Base-by-base conservation (phyloP, 2,329 filamentous ascomycete genomes). In the Colletotrichum somersetense region DNA sequence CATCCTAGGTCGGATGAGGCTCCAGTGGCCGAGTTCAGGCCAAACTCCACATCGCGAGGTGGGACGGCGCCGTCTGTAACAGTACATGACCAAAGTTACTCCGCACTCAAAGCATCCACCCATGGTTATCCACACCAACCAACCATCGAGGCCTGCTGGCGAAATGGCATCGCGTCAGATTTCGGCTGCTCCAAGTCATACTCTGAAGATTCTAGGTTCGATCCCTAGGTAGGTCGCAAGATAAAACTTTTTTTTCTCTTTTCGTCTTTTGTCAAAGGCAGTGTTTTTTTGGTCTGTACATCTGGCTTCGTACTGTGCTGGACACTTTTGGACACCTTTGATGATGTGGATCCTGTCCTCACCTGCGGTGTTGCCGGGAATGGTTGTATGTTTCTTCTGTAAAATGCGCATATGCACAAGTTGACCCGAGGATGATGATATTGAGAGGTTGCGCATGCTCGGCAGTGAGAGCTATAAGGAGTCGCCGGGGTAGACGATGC, bases 91-190 rank as follows among this genome's bases (percentile, higher is more conserved):
- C 0, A 7, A 7, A 18, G 1, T 33, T 33, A 5, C 10, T 2
- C 0, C 0, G 0, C 0, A 0, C 0, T 8, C 42, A 44, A 6
- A 20, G 23, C 66, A 72, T 40, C 66, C 61, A 18, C 38, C 2
- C 12, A 12, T 3, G 12, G 12, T 38, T 4, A 5, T 12, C 11
- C 38, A 42, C 12, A 50, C 59, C 48, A 18, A 30, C 30, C 30
- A 30, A 30, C 40, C 52, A 38, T n/a, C 10, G 5, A 55, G 70
- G 70, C 70, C 70, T 72, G 70, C 70, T 72, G 70, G 70, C 70
- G 70, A 72, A 72, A 72, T 72, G 70, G 70, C 70, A 72, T 72
- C 70, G 70, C 70, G 70, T 72, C 70, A 72, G 59, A 72, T 72
- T 72, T 72, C 70, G 70, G 70, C 70, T 69, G 20, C 33, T 42